Evolutionary conservation across 2,329 filamentous ascomycete genomes (phyloP).

Genomic region (Cladosporium sp.): DNA sequence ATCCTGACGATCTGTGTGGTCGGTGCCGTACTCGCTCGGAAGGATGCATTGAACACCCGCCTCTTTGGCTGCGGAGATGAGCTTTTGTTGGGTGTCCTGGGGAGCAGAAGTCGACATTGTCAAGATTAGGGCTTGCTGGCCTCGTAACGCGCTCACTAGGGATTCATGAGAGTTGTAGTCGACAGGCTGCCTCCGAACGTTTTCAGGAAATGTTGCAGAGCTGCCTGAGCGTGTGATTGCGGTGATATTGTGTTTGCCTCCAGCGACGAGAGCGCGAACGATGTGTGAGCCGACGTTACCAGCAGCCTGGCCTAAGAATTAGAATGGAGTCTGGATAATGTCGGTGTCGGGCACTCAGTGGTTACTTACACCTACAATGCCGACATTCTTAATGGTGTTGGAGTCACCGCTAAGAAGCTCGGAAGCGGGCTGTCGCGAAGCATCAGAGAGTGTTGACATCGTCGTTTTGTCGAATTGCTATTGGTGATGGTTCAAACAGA

Average conservation of each 20-base stretch:
- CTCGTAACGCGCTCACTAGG: slow-evolving; percentile 30
- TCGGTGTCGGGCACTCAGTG: background rate
- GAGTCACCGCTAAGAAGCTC: background rate
- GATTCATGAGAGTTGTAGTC: slow-evolving; percentile 28
- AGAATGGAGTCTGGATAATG: background rate
- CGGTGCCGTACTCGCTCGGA: slow-evolving; percentile 26
- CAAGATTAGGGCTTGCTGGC: slow-evolving; percentile 38
- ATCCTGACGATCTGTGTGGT: background rate
- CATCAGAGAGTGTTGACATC: background rate
- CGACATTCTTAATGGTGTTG: slow-evolving; percentile 8
- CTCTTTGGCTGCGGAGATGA: slow-evolving; percentile 32
- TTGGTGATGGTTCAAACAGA: background rate
- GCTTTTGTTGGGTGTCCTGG: slow-evolving; percentile 18
- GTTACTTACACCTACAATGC: slow-evolving; percentile 6
- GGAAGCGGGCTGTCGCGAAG: background rate
- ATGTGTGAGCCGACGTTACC: slow-evolving; percentile 37
- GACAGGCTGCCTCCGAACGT: slow-evolving; percentile 26
- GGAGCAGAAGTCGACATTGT: slow-evolving; percentile 30
- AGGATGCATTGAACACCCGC: slow-evolving; percentile 36
- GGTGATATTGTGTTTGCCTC: slow-evolving; percentile 38
- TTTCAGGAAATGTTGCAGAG: slow-evolving; percentile 39
- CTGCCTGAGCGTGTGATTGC: slow-evolving; percentile 41
- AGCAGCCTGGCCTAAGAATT: background rate
- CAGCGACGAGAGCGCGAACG: slow-evolving; percentile 33
- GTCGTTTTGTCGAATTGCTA: background rate